Base-by-base conservation (phyloP, 1,284 basidiomycete species). In the Malassezia sp. region DNA sequence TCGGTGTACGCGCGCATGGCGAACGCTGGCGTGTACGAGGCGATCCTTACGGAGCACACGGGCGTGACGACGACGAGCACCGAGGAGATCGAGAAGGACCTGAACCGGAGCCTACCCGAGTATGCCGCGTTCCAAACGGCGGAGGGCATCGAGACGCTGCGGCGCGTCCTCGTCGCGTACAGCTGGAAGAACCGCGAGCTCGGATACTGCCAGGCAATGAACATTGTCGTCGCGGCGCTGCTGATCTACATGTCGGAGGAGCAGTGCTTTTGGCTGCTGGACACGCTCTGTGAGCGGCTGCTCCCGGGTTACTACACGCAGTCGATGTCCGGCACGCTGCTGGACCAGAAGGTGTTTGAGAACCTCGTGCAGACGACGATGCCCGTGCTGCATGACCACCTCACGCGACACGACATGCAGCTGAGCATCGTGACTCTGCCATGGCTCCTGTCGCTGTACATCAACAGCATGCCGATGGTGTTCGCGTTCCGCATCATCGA, bases 401-500 rank as follows among this genome's bases (percentile, higher is more conserved):
- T 96, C 73, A 77, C 80, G 54, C 75, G 74, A 17, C 86, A 93
- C 37, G 93, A 97, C 63, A 90, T 97, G 7, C 91, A 97, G 65
- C 79, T 97, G 26, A 93, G 87, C 5, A 88, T 99, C 10, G 93
- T 93, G 1, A 93, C 88, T 2, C 73, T 99, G 23, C 93, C 93
- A 10, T 99, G 93, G 93, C 97, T 99, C 75, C 74, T 97, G 60
- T 75, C 45, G 43, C 41, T 87, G 56, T 90, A 82, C 71, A 96
- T 97, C 74, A 96, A 96, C 73, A 91, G 87, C 61, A 95, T 97
- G 88, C 93, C 93, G 0, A 85, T 97, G 80, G 83, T 97, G 37
- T 97, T 97, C 67, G 91, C 93, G 0, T 97, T 96, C 76, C 80
- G 93, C 36, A 89, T 99, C 65, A 87, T 95, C 2, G 93, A 99